Conservation (phyloP, 345 rosid genomes). For the Lepidium aucheri region DNA sequence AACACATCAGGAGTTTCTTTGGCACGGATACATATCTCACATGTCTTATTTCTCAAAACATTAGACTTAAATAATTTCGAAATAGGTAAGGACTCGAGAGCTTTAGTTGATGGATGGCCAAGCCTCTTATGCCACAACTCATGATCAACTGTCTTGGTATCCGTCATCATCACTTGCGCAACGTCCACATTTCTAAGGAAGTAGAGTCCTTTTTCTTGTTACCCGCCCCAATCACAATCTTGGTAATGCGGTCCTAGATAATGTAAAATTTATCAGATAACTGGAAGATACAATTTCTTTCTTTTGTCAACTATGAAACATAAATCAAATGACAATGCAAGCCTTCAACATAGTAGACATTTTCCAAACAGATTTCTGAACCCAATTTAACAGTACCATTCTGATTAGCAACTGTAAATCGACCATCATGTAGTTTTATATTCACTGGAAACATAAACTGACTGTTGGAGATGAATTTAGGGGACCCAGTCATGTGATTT, state of each 20-base stretch:
- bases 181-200: neutral
- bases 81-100: neutral
- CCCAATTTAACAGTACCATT: neutral
- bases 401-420: neutral
- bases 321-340: neutral
- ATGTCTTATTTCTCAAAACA: neutral
- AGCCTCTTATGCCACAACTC: neutral
- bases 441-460: neutral
- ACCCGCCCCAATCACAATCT: neutral
- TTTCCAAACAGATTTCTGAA: neutral
- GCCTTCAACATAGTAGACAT: neutral
- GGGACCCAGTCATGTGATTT: neutral
- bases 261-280: neutral
- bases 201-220: neutral
- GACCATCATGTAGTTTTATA: neutral
- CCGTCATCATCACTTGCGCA: too few relatives aligned
- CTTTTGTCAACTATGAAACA: neutral
- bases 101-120: neutral
- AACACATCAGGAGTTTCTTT: neutral
- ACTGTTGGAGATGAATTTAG: neutral
- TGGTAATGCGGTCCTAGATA: neutral
- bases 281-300: neutral
- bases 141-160: too few relatives aligned
- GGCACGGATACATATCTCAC: neutral
- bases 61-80: neutral